These are phyloP conservation scores for Eremothecium gossypii DNA, from an alignment of 1,139 yeast species.

Conservation along the genomic window DNA sequence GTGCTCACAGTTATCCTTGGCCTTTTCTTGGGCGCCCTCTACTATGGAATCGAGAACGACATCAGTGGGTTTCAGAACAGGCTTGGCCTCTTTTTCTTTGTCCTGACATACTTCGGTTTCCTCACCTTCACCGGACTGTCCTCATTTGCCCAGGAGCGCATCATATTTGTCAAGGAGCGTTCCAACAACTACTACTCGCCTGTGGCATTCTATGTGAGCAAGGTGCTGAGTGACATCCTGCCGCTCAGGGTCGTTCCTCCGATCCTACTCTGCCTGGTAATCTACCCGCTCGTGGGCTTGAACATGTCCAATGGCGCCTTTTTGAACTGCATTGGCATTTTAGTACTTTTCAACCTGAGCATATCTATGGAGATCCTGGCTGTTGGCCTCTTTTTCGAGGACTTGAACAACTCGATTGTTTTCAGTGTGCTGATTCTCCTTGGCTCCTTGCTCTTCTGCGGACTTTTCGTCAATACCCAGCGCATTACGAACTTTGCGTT, in stretches of 20 bases:
- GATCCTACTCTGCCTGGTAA: slow-evolving; percentile 63
- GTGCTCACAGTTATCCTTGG: slow-evolving; percentile 69
- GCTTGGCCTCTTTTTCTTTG: slow-evolving; percentile 82
- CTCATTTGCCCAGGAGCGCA: slow-evolving; percentile 78
- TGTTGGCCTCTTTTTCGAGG: slow-evolving; percentile 77
- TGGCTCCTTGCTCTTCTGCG: slow-evolving; percentile 84
- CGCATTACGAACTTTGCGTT: slow-evolving; percentile 39
- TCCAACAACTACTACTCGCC: slow-evolving; percentile 92
- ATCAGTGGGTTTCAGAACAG: slow-evolving; percentile 95
- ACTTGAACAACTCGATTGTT: slow-evolving; percentile 90
- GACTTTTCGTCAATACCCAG: slow-evolving; percentile 74
- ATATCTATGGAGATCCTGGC: slow-evolving; percentile 77
- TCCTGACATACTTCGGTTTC: slow-evolving; percentile 86
- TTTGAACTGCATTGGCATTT: slow-evolving; percentile 54
- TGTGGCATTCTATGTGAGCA: slow-evolving; percentile 71
- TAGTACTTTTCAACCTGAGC: slow-evolving; percentile 77
- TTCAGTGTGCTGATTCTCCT: slow-evolving; percentile 74
- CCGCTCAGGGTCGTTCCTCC: slow-evolving; percentile 92
- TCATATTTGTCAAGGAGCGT: slow-evolving; percentile 82
- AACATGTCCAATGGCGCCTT: slow-evolving; percentile 75
- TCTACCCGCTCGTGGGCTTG: slow-evolving; percentile 88
- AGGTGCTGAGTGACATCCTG: slow-evolving; percentile 77
- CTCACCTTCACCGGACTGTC: slow-evolving; percentile 86
- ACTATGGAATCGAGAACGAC: slow-evolving; percentile 74
- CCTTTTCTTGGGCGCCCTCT: slow-evolving; percentile 73